Evolutionary conservation across 106 monocot genomes (phyloP).

Genomic region (Hemerocallis citrina): DNA sequence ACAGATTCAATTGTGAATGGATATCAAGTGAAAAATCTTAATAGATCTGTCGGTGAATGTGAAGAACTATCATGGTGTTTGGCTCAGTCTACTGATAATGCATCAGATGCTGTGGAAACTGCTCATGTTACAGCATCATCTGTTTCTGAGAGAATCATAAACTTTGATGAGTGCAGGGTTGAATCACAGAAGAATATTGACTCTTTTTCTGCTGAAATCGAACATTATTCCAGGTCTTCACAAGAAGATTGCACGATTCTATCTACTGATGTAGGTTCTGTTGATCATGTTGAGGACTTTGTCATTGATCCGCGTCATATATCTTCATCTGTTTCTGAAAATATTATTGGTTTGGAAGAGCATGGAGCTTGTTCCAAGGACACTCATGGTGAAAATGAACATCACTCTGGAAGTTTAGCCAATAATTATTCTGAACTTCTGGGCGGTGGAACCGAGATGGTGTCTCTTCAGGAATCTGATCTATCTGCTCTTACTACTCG

Average conservation of each 20-base stretch:
- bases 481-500: conserved; percentile 4
- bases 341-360: too few species aligned
- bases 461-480: neutral
- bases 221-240: neutral
- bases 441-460: neutral
- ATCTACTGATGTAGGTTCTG: conserved; percentile 2
- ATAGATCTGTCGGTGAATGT: neutral
- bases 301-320: too few species aligned
- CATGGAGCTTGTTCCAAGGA: too few species aligned
- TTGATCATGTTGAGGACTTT: too few species aligned
- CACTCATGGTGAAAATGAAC: too few species aligned
- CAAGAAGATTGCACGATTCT: neutral
- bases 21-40: neutral
- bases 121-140: neutral
- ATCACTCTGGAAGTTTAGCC: too few species aligned
- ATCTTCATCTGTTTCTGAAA: too few species aligned
- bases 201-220: neutral
- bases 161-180: neutral
- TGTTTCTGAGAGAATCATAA: neutral
- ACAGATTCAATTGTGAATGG: neutral
- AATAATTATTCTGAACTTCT: neutral
- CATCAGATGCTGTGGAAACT: neutral
- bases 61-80: neutral
- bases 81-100: neutral
- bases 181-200: neutral